Conservation (phyloP, 257 asterid species). For the Coffea eugenioides region DNA sequence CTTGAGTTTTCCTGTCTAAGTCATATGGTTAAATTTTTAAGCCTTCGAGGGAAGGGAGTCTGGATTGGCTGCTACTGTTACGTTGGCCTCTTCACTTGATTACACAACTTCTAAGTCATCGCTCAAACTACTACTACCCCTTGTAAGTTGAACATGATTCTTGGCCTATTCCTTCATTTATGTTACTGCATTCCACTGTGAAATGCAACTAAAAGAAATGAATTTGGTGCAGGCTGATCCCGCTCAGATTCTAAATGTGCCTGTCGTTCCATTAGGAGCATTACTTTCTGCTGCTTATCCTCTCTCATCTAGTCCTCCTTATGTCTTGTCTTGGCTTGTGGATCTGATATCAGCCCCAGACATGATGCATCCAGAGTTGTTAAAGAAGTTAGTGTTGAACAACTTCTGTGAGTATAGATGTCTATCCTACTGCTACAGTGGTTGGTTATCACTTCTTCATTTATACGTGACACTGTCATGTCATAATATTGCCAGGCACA, state of each 20-base stretch:
- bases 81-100: constrained; percentile 95
- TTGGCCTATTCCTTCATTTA: constrained; percentile 6
- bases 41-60: constrained; percentile 74
- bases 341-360: constrained; percentile 88
- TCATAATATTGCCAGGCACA: constrained; percentile 55
- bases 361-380: constrained; percentile 95
- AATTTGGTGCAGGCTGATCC: constrained; percentile 81
- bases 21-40: constrained; percentile 25
- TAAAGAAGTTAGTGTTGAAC: constrained; percentile 84
- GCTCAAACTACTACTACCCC: constrained; percentile 77
- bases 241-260: constrained; percentile 91
- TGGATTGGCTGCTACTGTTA: constrained; percentile 78
- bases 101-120: constrained; percentile 82
- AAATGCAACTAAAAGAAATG: background rate
- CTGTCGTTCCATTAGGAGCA: constrained; percentile 96
- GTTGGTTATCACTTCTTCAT: background rate
- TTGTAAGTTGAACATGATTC: constrained; percentile 52
- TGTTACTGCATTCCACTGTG: background rate
- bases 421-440: background rate
- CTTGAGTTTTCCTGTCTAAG: background rate
- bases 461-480: background rate
- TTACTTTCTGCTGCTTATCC: constrained; percentile 89
- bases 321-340: constrained; percentile 81
- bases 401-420: constrained; percentile 71
- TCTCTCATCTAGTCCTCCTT: constrained; percentile 88